These are phyloP conservation scores for Mycena maculata DNA, from an alignment of 768 basidiomycete species.

Conservation along the genomic window DNA sequence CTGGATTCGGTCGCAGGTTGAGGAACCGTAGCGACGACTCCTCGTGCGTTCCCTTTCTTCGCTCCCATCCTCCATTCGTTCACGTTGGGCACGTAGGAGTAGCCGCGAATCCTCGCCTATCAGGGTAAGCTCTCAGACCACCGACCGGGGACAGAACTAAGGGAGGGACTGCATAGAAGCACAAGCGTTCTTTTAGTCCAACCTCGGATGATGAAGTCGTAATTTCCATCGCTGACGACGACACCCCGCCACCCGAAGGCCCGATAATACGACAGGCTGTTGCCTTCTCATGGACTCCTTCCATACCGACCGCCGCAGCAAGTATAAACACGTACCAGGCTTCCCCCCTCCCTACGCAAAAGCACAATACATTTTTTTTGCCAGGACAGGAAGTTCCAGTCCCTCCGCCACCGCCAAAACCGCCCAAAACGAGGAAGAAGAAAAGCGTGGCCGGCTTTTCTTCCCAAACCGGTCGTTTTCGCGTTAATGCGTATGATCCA, in stretches of 20 bases:
- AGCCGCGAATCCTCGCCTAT: constrained; percentile 68
- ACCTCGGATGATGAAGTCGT: constrained; percentile 62
- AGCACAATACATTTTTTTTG: constrained; percentile 53
- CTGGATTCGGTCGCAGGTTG: constrained; percentile 50
- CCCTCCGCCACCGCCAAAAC: constrained; percentile 36
- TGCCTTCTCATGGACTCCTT: constrained; percentile 56
- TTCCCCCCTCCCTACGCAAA: constrained; percentile 35
- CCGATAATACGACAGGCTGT: constrained; percentile 72
- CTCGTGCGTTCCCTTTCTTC: constrained; percentile 43
- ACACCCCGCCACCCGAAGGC: constrained; percentile 60
- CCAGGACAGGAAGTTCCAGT: constrained; percentile 62
- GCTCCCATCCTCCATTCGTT: neutral
- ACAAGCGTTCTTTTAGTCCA: constrained; percentile 64
- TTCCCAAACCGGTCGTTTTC: constrained; percentile 52
- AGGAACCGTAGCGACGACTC: constrained; percentile 52
- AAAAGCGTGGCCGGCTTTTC: constrained; percentile 55
- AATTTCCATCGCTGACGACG: constrained; percentile 53
- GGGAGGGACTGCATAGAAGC: constrained; percentile 52
- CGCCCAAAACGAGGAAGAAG: constrained; percentile 45
- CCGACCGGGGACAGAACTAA: constrained; percentile 14
- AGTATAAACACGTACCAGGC: constrained; percentile 58
- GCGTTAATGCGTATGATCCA: constrained; percentile 54
- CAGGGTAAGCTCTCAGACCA: constrained; percentile 44
- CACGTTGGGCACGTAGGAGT: constrained; percentile 52
- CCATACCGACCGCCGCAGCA: constrained; percentile 43